Evolutionary conservation across 768 basidiomycete species (phyloP).

Genomic region (Boletus sp.): DNA sequence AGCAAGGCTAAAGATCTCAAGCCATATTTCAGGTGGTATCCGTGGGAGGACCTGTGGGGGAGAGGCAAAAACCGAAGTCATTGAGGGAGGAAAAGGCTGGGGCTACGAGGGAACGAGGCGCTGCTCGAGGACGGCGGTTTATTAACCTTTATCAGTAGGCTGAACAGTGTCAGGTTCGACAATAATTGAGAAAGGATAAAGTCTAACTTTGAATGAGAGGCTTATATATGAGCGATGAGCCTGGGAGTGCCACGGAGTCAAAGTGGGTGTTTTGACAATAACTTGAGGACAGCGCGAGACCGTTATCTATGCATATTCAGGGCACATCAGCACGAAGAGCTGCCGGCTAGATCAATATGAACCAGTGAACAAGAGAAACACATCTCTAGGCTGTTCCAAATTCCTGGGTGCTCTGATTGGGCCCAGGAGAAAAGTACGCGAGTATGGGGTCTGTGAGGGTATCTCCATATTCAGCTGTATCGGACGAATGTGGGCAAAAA

Average conservation of each 20-base stretch:
- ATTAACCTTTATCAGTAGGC: background rate
- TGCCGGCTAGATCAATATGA: background rate
- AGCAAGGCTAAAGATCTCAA: conserved; percentile 24
- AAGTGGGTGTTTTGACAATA: background rate
- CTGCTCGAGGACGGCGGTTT: background rate
- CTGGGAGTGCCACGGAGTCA: conserved; percentile 15
- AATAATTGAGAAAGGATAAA: conserved; percentile 2
- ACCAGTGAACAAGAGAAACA: background rate
- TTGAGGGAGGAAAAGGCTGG: conserved; percentile 1
- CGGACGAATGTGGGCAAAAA: background rate
- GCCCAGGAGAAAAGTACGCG: too few species aligned
- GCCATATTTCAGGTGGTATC: conserved; percentile 32
- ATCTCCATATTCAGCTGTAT: background rate
- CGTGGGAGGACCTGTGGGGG: background rate
- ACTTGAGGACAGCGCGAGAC: background rate
- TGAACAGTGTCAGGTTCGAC: background rate
- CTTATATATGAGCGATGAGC: conserved; percentile 11
- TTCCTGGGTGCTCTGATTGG: background rate
- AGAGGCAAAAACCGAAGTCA: conserved; percentile 6
- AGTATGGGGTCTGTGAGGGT: background rate
- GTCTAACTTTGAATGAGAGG: background rate
- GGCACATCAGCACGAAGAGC: background rate
- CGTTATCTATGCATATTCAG: background rate
- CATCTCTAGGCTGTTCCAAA: background rate
- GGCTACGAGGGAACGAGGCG: background rate